Percentiles rank a stretch among this genome's conserved stretches.
Conservation (phyloP, 768 basidiomycete genomes). For the Paxillus rubicundulus region DNA sequence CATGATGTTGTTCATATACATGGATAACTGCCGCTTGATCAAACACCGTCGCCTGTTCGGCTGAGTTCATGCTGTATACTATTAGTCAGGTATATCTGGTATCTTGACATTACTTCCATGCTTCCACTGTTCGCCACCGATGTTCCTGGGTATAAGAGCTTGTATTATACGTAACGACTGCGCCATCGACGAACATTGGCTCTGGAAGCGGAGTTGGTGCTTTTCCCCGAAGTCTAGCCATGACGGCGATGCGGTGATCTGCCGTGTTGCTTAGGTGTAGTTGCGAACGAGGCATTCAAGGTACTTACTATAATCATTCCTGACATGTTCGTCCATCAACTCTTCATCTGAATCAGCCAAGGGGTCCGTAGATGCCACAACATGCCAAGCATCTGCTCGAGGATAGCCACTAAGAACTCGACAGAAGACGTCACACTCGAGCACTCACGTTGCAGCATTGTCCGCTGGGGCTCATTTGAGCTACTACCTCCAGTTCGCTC, state of each 20-base stretch:
- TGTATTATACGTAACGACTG: not conserved
- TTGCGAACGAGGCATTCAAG: not conserved
- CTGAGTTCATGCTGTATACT: not conserved
- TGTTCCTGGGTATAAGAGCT: slow-evolving; percentile 29
- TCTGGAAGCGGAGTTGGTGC: slow-evolving; percentile 47
- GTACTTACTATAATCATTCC: slow-evolving; percentile 62
- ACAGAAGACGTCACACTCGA: not conserved
- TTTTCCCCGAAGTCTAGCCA: slow-evolving; percentile 50
- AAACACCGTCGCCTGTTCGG: not conserved
- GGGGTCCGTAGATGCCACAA: slow-evolving; percentile 60
- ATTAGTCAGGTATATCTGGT: not conserved
- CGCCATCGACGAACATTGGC: slow-evolving; percentile 1
- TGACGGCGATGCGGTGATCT: slow-evolving; percentile 53
- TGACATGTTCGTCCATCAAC: slow-evolving; percentile 56
- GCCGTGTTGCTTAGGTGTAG: slow-evolving; percentile 3
- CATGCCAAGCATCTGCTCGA: slow-evolving; percentile 68
- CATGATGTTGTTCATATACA: not conserved
- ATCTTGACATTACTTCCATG: slow-evolving; percentile 30
- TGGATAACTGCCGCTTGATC: not conserved
- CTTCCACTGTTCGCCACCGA: slow-evolving; percentile 38
- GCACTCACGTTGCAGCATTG: slow-evolving; percentile 46
- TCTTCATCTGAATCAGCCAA: slow-evolving; percentile 75
- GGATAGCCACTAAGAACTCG: not conserved
- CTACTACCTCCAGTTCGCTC: slow-evolving; percentile 15
- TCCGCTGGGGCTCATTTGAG: slow-evolving; percentile 32